Evolutionary conservation across 805 yeast genomes (phyloP).

Genomic region (Vanderwaltozyma polyspora): DNA sequence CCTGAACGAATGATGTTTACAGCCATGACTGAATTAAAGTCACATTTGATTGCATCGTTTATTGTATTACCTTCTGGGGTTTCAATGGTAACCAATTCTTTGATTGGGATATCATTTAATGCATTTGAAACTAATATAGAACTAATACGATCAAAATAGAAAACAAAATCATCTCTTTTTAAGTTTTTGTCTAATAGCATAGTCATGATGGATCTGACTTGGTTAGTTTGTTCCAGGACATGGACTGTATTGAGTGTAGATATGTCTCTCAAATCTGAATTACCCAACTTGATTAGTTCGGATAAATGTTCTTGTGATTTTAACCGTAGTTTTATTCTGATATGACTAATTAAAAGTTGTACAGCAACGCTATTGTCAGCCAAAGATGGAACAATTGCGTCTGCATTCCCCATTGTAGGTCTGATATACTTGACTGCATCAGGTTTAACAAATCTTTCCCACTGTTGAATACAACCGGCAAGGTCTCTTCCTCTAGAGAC

Average conservation of each 20-base stretch:
- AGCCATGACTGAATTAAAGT: conserved; percentile 46
- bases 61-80: conserved; percentile 33
- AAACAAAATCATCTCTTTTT: conserved; percentile 66
- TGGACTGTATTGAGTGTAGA: conserved; percentile 14
- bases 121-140: conserved; percentile 58
- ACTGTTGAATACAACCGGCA: conserved; percentile 71
- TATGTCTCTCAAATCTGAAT: conserved; percentile 7
- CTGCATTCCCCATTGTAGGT: conserved; percentile 61
- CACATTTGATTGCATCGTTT: conserved; percentile 20
- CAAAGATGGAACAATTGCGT: conserved; percentile 84
- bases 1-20: conserved; percentile 83
- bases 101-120: conserved; percentile 39
- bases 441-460: conserved; percentile 89
- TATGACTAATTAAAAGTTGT: conserved; percentile 65
- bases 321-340: conserved; percentile 52
- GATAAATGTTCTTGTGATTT: conserved; percentile 62
- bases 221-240: conserved; percentile 42
- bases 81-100: conserved; percentile 28
- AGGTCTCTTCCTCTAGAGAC: conserved; percentile 78
- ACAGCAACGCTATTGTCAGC: conserved; percentile 75
- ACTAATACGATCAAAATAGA: conserved; percentile 78
- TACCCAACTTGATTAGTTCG: conserved; percentile 42
- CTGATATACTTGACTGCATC: conserved; percentile 65
- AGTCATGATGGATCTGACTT: conserved; percentile 60
- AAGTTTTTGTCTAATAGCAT: conserved; percentile 48